Evolutionary conservation across 495 filamentous ascomycete species (phyloP).

Genomic region (Talaromyces ruber): DNA sequence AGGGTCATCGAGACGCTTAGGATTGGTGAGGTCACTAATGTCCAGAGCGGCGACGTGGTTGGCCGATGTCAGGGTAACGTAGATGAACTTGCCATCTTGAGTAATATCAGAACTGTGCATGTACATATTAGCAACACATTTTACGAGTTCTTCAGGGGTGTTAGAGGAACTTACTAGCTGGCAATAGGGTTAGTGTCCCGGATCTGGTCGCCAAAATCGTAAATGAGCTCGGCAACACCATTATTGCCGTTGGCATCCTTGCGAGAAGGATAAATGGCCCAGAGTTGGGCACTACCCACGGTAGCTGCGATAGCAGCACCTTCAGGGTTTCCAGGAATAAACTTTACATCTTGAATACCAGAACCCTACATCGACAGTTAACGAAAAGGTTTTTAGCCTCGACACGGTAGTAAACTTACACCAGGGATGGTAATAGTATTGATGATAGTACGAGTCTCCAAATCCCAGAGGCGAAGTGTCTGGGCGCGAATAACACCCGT

Average conservation of each 20-base stretch:
- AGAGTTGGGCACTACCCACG: slow-evolving; percentile 52
- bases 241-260: slow-evolving; percentile 43
- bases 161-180: slow-evolving; percentile 38
- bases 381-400: background rate
- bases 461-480: slow-evolving; percentile 52
- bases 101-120: slow-evolving; percentile 43
- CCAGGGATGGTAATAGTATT: slow-evolving; percentile 55
- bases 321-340: slow-evolving; percentile 53
- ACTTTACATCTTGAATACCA: slow-evolving; percentile 59
- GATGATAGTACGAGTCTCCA: slow-evolving; percentile 41
- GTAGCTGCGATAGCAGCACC: slow-evolving; percentile 52
- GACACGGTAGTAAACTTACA: slow-evolving; percentile 20
- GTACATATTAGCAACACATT: background rate
- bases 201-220: slow-evolving; percentile 48
- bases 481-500: slow-evolving; percentile 42
- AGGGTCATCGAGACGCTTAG: slow-evolving; percentile 53
- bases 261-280: slow-evolving; percentile 57
- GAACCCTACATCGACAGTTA: slow-evolving; percentile 26
- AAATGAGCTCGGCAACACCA: slow-evolving; percentile 48
- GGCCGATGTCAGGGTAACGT: slow-evolving; percentile 52
- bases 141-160: background rate
- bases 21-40: slow-evolving; percentile 50
- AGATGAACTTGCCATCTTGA: slow-evolving; percentile 48
- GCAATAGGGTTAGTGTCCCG: slow-evolving; percentile 39
- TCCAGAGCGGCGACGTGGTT: slow-evolving; percentile 59